phyloP scores from a whole-genome alignment of 257 asterid genomes.

The Solanum pinnatisectum region DNA sequence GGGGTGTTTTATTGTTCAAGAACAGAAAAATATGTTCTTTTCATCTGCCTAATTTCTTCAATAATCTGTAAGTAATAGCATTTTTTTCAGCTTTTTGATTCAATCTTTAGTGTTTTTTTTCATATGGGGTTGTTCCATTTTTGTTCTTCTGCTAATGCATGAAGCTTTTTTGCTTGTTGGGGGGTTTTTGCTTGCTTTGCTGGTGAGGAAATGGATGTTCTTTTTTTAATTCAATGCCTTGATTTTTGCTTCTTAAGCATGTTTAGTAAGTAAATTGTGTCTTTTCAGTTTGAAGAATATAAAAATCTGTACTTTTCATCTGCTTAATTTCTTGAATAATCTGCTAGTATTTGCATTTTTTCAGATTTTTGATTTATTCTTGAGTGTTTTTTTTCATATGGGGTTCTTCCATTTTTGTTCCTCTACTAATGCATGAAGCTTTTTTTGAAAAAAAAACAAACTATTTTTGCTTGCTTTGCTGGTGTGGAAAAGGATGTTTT shows the following conservation, averaged over 20 bases:
- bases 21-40: conserved; percentile 7
- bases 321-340: not conserved
- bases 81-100: not conserved
- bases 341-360: not conserved
- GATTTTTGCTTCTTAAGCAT: conserved; percentile 2
- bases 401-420: not conserved
- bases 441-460: not conserved
- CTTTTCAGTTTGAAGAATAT: conserved; percentile 13
- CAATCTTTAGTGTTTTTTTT: not conserved
- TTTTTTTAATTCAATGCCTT: conserved; percentile 8
- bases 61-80: not conserved
- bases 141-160: not conserved
- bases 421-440: not conserved
- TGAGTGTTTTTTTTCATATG: not conserved
- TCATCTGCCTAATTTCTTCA: not conserved
- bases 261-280: not conserved
- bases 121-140: not conserved
- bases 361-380: not conserved
- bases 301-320: not conserved
- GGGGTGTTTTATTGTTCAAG: conserved; percentile 5
- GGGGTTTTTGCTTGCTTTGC: conserved; percentile 1
- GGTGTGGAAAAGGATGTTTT: conserved; percentile 3
- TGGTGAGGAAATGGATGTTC: conserved; percentile 2
- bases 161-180: not conserved
- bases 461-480: not conserved